These are phyloP conservation scores for Zychaea mexicana DNA, from an alignment of 371 early-diverging fungal species.

Conservation along the genomic window DNA sequence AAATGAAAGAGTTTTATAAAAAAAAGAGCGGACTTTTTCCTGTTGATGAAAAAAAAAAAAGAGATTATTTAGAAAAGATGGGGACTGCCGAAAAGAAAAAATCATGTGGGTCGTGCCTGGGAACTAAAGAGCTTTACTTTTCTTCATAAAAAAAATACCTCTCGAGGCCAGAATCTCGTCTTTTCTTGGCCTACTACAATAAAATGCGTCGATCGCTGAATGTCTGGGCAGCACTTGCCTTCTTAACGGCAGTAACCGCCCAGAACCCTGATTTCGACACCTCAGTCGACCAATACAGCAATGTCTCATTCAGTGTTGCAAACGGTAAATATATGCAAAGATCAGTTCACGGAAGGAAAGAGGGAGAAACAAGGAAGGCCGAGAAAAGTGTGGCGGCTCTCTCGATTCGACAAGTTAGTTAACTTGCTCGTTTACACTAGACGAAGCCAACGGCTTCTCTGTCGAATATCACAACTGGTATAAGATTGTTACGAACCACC, in stretches of 20 bases:
- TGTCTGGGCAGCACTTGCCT: neutral
- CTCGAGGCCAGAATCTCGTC: neutral
- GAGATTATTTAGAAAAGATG: neutral
- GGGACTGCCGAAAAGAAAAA: neutral
- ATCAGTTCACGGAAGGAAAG: too few relatives aligned
- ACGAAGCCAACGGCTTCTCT: conserved; percentile 14
- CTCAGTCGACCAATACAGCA: conserved; percentile 10
- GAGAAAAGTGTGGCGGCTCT: too few relatives aligned
- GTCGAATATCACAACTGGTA: conserved; percentile 28
- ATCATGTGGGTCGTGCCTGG: neutral
- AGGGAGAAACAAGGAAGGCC: too few relatives aligned
- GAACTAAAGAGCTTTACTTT: neutral
- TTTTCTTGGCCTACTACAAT: neutral
- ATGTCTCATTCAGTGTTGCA: conserved; percentile 5
- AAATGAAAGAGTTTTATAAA: neutral
- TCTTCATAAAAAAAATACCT: too few relatives aligned
- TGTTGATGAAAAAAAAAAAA: too few relatives aligned
- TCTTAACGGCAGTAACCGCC: neutral
- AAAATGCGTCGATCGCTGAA: neutral
- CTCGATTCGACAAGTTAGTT: neutral
- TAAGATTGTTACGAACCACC: conserved; percentile 24
- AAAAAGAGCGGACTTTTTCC: neutral
- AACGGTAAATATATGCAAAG: conserved; percentile 18
- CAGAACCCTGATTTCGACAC: conserved; percentile 19
- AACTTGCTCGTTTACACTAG: neutral